A percentile compares a stretch with the other conserved stretches of the same genome.
These are phyloP conservation scores for Trapa bicornis DNA, from an alignment of 345 rosid species.

Conservation along the genomic window DNA sequence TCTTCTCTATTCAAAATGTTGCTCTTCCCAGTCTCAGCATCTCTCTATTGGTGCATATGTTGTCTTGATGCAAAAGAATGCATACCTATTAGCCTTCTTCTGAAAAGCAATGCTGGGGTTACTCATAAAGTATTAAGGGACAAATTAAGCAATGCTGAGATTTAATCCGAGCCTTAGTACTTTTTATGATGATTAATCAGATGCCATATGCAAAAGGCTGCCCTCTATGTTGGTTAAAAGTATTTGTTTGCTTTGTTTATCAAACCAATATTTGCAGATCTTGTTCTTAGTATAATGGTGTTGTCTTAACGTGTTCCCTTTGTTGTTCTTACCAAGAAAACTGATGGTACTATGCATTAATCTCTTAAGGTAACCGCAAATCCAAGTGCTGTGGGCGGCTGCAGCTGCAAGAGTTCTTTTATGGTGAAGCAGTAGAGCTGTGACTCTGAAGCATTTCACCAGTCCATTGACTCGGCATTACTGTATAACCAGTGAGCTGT, in stretches of 20 bases:
- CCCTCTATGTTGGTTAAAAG: too few relatives aligned
- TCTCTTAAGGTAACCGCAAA: conserved; percentile 60
- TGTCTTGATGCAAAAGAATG: too few relatives aligned
- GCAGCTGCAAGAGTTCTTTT: conserved; percentile 96
- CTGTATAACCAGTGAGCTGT: not conserved
- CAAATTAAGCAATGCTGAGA: not conserved
- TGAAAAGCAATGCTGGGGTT: too few relatives aligned
- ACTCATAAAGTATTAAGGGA: too few relatives aligned
- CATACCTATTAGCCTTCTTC: not conserved
- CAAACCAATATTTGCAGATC: too few relatives aligned
- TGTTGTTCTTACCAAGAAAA: not conserved
- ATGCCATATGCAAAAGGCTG: too few relatives aligned
- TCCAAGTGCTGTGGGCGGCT: conserved; percentile 94
- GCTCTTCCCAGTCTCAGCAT: too few relatives aligned
- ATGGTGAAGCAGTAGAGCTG: conserved; percentile 58
- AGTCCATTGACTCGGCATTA: not conserved
- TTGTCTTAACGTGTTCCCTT: not conserved
- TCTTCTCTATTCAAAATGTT: not conserved
- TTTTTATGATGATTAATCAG: too few relatives aligned
- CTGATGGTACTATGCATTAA: not conserved
- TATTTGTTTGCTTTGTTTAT: too few relatives aligned
- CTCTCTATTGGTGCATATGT: too few relatives aligned
- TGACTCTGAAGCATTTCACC: not conserved
- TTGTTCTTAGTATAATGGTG: not conserved
- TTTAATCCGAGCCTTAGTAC: not conserved